Base-by-base conservation (phyloP, 2,329 filamentous ascomycete genomes). In the Penicillium sp. region DNA sequence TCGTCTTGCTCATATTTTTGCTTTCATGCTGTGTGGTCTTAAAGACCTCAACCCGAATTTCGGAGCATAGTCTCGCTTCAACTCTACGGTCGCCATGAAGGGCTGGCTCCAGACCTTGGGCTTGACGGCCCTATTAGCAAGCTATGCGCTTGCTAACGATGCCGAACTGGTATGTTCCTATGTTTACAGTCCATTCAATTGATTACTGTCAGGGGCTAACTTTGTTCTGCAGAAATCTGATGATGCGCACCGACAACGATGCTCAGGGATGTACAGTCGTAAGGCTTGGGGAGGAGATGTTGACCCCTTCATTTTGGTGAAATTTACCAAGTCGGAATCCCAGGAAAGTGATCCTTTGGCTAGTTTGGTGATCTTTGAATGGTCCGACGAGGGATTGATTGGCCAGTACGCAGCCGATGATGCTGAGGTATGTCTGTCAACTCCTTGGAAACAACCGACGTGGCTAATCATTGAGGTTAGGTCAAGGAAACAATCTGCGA, bases 311-410 rank as follows among this genome's bases (percentile, higher is more conserved):
- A 95, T 97, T 67, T 78, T 85, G 59, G 79, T 88, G 67, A 88
- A 88, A 65, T 94, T 95, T 63, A 72, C 85, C 35, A 77, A 80
- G 56, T 77, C 72, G 67, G 69, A 79, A 61, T 72, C 78, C 51
- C 77, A 79, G 29, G 76, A 83, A 49, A 73, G 78, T 40, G 85
- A 95, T 66, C 85, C 87, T 5, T 75, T 88, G 38, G 84, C 89
- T 57, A 94, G 88, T 68, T 72, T 96, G 60, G 77, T 95, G 45
- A 84, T 98, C 56, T 98, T 95, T 68, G 91, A 98, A 71, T 98
- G 90, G 88, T 83, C 79, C 58, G 93, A 98, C 65, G 83, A 86
- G 65, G 72, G 81, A 45, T 76, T 91, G 48, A 82, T 98, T 56
- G 90, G 91, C 38, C 77, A 85, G 51, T 77, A 78, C 32, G 74